Conservation (phyloP, 2,329 filamentous ascomycete species). For the Daldinia eschscholtzii region DNA sequence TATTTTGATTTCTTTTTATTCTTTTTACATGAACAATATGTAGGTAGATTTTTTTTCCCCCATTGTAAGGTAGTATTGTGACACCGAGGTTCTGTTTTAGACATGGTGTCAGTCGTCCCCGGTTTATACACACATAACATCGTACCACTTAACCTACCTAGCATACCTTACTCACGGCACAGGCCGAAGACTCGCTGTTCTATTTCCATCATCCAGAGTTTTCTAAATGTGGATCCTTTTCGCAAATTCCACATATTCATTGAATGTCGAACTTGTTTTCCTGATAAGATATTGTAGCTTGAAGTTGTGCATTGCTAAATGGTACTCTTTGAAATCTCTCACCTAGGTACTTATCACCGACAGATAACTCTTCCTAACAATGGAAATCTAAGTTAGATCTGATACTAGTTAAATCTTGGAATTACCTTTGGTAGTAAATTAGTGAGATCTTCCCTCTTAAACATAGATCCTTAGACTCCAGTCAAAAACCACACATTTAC, state of each 20-base stretch:
- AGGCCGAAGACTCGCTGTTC: not conserved
- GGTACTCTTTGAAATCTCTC: not conserved
- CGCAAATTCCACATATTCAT: not conserved
- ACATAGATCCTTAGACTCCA: not conserved
- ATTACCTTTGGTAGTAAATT: not conserved
- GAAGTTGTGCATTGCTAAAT: not conserved
- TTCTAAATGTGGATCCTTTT: not conserved
- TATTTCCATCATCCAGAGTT: not conserved
- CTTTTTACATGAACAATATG: not conserved
- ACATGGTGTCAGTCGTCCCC: not conserved
- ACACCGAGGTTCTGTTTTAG: slow-evolving; percentile 2
- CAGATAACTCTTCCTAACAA: not conserved
- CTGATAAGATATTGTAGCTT: not conserved
- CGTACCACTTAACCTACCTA: not conserved
- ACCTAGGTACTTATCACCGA: too few species aligned
- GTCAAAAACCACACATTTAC: not conserved
- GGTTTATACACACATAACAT: not conserved
- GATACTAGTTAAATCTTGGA: not conserved
- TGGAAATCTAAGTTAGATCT: not conserved
- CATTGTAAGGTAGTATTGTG: not conserved
- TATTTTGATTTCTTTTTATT: too few species aligned
- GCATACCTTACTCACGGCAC: not conserved
- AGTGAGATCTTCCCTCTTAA: not conserved
- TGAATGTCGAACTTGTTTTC: not conserved
- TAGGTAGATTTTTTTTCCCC: not conserved